Evolutionary conservation across 106 monocot species (phyloP).

Genomic region (Dioscorea alata): DNA sequence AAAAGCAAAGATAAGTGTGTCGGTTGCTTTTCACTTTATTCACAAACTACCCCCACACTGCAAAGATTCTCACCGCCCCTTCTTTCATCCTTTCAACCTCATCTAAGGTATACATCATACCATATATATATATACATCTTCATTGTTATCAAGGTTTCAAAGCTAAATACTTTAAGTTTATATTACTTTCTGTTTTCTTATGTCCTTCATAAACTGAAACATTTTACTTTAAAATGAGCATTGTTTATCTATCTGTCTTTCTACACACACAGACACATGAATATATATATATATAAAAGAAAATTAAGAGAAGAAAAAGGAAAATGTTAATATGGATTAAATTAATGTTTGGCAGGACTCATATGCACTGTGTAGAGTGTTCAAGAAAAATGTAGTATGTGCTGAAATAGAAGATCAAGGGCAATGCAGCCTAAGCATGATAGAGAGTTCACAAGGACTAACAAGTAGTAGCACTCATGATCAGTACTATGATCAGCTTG

Average conservation of each 20-base stretch:
- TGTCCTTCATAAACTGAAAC: no score
- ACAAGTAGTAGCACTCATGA: no score
- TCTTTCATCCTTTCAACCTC: background rate
- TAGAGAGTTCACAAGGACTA: slow-evolving; percentile 22
- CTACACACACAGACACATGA: background rate
- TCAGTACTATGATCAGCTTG: slow-evolving; percentile 16
- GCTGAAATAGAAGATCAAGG: slow-evolving; percentile 43
- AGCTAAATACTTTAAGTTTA: background rate
- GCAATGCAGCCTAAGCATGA: slow-evolving; percentile 33
- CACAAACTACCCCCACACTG: slow-evolving; percentile 5
- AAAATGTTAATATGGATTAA: background rate
- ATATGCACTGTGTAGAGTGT: slow-evolving; percentile 80
- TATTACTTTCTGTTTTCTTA: no score
- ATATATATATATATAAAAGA: background rate
- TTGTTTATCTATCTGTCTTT: background rate
- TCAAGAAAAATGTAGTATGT: slow-evolving; percentile 74
- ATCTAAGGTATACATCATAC: no score
- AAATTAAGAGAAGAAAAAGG: background rate
- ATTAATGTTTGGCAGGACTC: slow-evolving; percentile 47
- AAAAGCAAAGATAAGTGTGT: slow-evolving; percentile 34
- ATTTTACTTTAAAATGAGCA: background rate
- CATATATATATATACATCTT: background rate
- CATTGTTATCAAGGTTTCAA: background rate
- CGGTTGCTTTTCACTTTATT: slow-evolving; percentile 58
- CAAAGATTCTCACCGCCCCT: background rate